A percentile compares a stretch with the other conserved stretches of the same genome.
phyloP scores from a whole-genome alignment of 2,329 filamentous ascomycete species.

The Nothophaeocryptopus gaeumannii region DNA sequence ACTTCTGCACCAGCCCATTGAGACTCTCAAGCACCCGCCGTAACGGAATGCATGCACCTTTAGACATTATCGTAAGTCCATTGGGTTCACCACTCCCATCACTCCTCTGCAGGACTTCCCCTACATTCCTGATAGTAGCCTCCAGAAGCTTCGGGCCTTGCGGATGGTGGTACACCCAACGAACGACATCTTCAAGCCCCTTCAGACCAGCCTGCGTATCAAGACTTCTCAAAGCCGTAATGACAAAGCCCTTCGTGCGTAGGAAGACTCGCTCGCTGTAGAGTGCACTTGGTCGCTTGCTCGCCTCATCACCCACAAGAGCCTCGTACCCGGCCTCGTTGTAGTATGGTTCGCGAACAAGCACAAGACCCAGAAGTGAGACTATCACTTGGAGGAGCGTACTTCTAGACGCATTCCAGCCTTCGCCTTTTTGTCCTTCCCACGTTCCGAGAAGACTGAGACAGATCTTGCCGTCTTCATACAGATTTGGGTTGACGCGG shows the following conservation, averaged over 20 bases:
- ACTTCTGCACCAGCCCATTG: slow-evolving; percentile 20
- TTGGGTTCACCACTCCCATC: slow-evolving; percentile 37
- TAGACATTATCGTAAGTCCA: slow-evolving; percentile 47
- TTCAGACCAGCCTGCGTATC: slow-evolving; percentile 24
- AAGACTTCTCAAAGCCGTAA: slow-evolving; percentile 42
- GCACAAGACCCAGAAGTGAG: slow-evolving; percentile 30
- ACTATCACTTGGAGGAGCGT: slow-evolving; percentile 52
- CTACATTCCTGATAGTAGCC: slow-evolving; percentile 44
- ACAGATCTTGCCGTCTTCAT: slow-evolving; percentile 62
- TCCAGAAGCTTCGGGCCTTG: slow-evolving; percentile 41
- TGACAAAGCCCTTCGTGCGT: slow-evolving; percentile 25
- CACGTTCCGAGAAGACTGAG: slow-evolving; percentile 59
- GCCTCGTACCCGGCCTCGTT: slow-evolving; percentile 63
- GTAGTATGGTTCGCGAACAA: slow-evolving; percentile 61
- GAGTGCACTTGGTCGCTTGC: slow-evolving; percentile 28
- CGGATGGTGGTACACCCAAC: slow-evolving; percentile 49
- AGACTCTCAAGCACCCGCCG: slow-evolving; percentile 39
- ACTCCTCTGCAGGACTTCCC: slow-evolving; percentile 42
- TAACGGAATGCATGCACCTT: slow-evolving; percentile 42
- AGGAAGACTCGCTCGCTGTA: slow-evolving; percentile 32
- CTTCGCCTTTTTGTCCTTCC: slow-evolving; percentile 54
- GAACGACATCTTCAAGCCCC: slow-evolving; percentile 52
- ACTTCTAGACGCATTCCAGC: slow-evolving; percentile 53
- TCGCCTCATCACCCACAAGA: slow-evolving; percentile 31
- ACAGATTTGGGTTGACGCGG: slow-evolving; percentile 59